Conservation (phyloP, 345 rosid species). For the Rhizophora apiculata region DNA sequence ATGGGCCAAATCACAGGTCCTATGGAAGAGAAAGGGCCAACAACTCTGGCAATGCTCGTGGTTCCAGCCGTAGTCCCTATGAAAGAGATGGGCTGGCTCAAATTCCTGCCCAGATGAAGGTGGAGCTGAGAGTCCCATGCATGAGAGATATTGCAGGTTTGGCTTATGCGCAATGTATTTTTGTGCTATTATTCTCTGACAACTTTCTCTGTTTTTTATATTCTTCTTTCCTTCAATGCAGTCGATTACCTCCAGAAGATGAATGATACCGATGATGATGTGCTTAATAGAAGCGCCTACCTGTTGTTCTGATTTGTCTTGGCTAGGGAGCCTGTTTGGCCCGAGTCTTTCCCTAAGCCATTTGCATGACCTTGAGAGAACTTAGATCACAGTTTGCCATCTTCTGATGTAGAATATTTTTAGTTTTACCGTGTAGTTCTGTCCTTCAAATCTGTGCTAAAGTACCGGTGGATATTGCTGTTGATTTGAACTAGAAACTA, state of each 20-base stretch:
- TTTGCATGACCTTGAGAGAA: background rate
- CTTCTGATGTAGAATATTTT: slow-evolving; percentile 4
- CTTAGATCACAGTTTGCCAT: background rate
- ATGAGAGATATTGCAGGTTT: slow-evolving; percentile 45
- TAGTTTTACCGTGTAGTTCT: slow-evolving; percentile 8
- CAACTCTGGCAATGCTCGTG: slow-evolving; percentile 38
- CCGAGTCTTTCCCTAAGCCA: background rate
- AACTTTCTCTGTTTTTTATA: background rate
- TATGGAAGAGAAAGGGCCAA: slow-evolving; percentile 32
- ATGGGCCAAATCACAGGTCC: slow-evolving; percentile 34
- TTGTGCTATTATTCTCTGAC: background rate
- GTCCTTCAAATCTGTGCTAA: background rate
- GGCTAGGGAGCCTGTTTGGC: background rate
- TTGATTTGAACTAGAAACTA: too few species aligned
- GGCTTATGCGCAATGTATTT: background rate
- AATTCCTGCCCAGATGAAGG: slow-evolving; percentile 26
- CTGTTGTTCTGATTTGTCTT: background rate
- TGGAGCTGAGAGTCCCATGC: slow-evolving; percentile 59
- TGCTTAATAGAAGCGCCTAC: background rate
- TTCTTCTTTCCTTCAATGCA: slow-evolving; percentile 9
- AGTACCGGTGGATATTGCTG: background rate
- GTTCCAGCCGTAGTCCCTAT: slow-evolving; percentile 42
- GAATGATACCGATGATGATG: slow-evolving; percentile 25
- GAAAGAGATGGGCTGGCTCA: slow-evolving; percentile 36
- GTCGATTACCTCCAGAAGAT: slow-evolving; percentile 39